These are phyloP conservation scores for Xanthoparmelia taractica DNA, from an alignment of 495 filamentous ascomycete species.

Conservation along the genomic window DNA sequence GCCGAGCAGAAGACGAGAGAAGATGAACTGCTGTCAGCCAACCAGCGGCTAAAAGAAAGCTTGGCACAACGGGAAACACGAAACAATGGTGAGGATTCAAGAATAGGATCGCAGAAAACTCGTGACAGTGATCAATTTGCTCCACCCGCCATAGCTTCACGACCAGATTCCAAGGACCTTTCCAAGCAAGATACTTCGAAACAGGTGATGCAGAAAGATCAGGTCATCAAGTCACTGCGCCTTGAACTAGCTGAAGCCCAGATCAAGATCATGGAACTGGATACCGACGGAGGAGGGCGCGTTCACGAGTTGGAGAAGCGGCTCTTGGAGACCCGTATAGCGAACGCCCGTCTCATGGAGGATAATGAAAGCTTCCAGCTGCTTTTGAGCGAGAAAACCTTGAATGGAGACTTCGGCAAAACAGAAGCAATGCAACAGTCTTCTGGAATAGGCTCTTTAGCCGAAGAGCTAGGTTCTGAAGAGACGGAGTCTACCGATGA, in stretches of 20 bases:
- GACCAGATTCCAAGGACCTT: slow-evolving; percentile 75
- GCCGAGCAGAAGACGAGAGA: slow-evolving; percentile 75
- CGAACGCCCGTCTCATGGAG: slow-evolving; percentile 92
- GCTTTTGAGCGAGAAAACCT: slow-evolving; percentile 81
- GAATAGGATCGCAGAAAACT: slow-evolving; percentile 40
- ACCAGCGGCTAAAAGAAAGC: slow-evolving; percentile 83
- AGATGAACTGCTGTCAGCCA: slow-evolving; percentile 79
- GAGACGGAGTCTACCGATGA: slow-evolving; percentile 43
- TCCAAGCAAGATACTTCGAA: slow-evolving; percentile 85
- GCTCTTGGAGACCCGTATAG: slow-evolving; percentile 83
- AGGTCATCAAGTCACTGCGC: slow-evolving; percentile 83
- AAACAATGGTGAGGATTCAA: slow-evolving; percentile 54
- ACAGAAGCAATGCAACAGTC: slow-evolving; percentile 66
- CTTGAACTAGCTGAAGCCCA: slow-evolving; percentile 90
- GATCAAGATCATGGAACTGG: slow-evolving; percentile 89
- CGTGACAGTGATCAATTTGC: slow-evolving; percentile 69
- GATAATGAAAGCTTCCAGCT: slow-evolving; percentile 98
- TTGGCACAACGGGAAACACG: slow-evolving; percentile 61
- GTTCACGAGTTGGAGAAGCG: slow-evolving; percentile 80
- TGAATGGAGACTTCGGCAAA: slow-evolving; percentile 87
- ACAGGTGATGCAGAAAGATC: slow-evolving; percentile 87
- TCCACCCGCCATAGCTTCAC: slow-evolving; percentile 71
- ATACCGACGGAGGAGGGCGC: slow-evolving; percentile 79
- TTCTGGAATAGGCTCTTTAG: slow-evolving; percentile 54
- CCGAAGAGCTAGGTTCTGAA: slow-evolving; percentile 75